Percentiles rank a stretch among this genome's conserved stretches.
phyloP scores from a whole-genome alignment of 2,329 filamentous ascomycete species.

The Colletotrichum eleusines region DNA sequence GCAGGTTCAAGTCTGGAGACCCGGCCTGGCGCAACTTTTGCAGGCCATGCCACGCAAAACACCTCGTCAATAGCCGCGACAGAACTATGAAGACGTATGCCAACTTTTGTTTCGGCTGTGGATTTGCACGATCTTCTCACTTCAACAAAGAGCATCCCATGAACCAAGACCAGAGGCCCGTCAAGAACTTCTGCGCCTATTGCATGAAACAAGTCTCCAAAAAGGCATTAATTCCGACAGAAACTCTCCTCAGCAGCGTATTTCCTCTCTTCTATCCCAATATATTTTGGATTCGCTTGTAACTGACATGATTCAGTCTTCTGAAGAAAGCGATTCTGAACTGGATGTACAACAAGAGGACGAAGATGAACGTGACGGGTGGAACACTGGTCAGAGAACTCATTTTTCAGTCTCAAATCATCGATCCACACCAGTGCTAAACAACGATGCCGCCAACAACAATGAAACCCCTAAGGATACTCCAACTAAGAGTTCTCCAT shows the following conservation, averaged over 20 bases:
- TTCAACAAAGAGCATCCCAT: slow-evolving; percentile 54
- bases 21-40: slow-evolving; percentile 42
- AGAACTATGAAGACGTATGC: slow-evolving; percentile 17
- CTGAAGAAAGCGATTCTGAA: slow-evolving; percentile 27
- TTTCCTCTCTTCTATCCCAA: neutral
- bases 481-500: neutral
- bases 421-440: neutral
- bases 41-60: slow-evolving; percentile 32
- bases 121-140: slow-evolving; percentile 49
- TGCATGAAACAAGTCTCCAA: slow-evolving; percentile 47
- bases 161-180: slow-evolving; percentile 41
- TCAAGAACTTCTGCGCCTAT: slow-evolving; percentile 52
- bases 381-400: neutral
- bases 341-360: neutral
- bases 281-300: neutral
- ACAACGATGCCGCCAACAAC: neutral
- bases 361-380: neutral
- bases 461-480: neutral
- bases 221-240: slow-evolving; percentile 18
- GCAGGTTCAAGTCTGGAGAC: slow-evolving; percentile 24
- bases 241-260: slow-evolving; percentile 33
- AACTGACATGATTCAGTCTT: slow-evolving; percentile 29
- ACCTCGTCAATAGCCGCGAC: slow-evolving; percentile 18
- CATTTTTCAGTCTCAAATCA: neutral
- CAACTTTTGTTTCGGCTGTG: slow-evolving; percentile 52